Percentiles rank a stretch among this genome's conserved stretches.
Evolutionary conservation across 192 early-diverging fungal genomes (phyloP).

Genomic region (Backusella circina): DNA sequence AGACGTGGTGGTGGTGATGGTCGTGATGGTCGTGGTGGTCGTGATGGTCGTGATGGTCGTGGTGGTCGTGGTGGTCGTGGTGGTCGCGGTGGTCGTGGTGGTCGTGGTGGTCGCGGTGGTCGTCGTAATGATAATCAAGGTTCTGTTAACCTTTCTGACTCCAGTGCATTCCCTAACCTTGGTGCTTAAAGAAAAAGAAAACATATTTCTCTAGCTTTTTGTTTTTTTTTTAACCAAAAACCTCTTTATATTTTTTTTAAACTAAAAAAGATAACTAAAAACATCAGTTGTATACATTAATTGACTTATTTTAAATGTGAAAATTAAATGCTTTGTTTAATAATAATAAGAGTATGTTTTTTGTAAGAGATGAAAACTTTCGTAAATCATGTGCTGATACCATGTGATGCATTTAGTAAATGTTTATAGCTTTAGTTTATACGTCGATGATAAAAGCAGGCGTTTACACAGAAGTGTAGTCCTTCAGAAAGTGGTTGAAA

Average conservation of each 20-base stretch:
- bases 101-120: background rate
- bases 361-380: background rate
- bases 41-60: background rate
- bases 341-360: background rate
- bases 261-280: background rate
- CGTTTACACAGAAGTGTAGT: no score
- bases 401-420: background rate
- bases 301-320: background rate
- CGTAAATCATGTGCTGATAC: background rate
- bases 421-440: background rate
- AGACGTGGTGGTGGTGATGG: background rate
- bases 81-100: no score
- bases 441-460: background rate
- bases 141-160: slow-evolving; percentile 10
- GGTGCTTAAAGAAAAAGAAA: background rate
- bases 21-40: background rate
- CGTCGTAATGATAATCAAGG: background rate
- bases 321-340: no score
- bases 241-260: background rate
- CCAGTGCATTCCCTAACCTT: slow-evolving; percentile 3
- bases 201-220: background rate
- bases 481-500: background rate
- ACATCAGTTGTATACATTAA: background rate
- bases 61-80: no score
- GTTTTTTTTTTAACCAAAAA: background rate